Evolutionary conservation across 768 basidiomycete genomes (phyloP).

Genomic region (Fibroporia radiculosa): DNA sequence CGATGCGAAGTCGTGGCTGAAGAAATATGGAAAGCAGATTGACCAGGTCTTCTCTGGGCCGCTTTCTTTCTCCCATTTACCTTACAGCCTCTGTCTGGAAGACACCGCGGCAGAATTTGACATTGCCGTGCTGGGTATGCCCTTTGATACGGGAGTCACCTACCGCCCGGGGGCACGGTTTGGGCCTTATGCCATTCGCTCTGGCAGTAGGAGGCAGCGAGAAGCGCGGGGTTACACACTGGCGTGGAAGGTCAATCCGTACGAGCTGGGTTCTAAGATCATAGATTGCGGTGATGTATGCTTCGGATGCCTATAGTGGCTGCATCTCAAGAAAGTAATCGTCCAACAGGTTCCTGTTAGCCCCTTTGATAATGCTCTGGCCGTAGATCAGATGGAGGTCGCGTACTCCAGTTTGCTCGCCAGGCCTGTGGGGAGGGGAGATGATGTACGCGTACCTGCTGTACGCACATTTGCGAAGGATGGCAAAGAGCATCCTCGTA

Average conservation of each 20-base stretch:
- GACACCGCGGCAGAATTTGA: constrained; percentile 49
- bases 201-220: constrained; percentile 64
- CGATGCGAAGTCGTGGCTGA: constrained; percentile 39
- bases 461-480: constrained; percentile 41
- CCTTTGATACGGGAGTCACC: constrained; percentile 60
- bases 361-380: constrained; percentile 78
- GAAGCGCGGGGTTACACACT: constrained; percentile 57
- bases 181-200: constrained; percentile 80
- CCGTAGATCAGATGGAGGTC: constrained; percentile 80
- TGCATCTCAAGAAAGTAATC: background rate
- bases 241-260: constrained; percentile 68
- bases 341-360: constrained; percentile 55
- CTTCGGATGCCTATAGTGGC: background rate
- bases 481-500: constrained; percentile 61
- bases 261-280: constrained; percentile 45
- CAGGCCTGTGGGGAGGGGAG: constrained; percentile 35
- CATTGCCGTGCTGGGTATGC: constrained; percentile 75
- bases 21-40: constrained; percentile 67
- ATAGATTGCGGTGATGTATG: constrained; percentile 82
- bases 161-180: constrained; percentile 70
- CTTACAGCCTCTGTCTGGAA: constrained; percentile 66
- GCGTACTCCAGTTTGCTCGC: constrained; percentile 72
- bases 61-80: constrained; percentile 75
- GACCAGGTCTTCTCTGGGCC: constrained; percentile 78
- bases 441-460: constrained; percentile 2